Evolutionary conservation across 805 yeast genomes (phyloP).

Genomic region (Saccharomycopsis babjevae): DNA sequence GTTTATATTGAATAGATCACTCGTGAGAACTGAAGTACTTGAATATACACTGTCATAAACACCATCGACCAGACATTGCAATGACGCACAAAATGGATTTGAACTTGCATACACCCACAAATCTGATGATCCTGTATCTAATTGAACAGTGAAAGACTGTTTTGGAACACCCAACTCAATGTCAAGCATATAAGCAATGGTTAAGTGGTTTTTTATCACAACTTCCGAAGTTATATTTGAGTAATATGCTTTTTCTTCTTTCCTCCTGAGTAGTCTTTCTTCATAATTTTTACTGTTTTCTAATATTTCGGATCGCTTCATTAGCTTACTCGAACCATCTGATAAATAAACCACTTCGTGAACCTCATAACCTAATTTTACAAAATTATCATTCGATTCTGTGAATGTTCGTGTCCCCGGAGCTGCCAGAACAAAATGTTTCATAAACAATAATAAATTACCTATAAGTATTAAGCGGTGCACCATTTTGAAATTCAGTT

Average conservation of each 20-base stretch:
- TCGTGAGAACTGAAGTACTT: constrained; percentile 25
- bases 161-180: constrained; percentile 29
- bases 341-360: background rate
- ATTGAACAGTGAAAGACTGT: constrained; percentile 32
- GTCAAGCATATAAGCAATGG: constrained; percentile 35
- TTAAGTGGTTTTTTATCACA: background rate
- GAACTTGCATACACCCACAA: constrained; percentile 29
- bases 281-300: background rate
- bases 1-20: constrained; percentile 27
- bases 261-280: background rate
- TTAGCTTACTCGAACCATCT: background rate
- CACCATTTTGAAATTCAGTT: background rate
- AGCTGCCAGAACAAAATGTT: background rate
- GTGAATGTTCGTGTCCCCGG: background rate
- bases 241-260: background rate
- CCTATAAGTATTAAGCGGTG: background rate
- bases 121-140: constrained; percentile 44
- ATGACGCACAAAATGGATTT: constrained; percentile 6
- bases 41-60: constrained; percentile 28
- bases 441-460: background rate
- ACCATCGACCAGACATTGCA: constrained; percentile 21
- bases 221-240: background rate
- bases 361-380: background rate
- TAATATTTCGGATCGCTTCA: background rate
- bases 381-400: background rate